Percentiles rank a stretch among this genome's conserved stretches.
Conservation (phyloP, 129 eudicot species). For the Apium graveolens region DNA sequence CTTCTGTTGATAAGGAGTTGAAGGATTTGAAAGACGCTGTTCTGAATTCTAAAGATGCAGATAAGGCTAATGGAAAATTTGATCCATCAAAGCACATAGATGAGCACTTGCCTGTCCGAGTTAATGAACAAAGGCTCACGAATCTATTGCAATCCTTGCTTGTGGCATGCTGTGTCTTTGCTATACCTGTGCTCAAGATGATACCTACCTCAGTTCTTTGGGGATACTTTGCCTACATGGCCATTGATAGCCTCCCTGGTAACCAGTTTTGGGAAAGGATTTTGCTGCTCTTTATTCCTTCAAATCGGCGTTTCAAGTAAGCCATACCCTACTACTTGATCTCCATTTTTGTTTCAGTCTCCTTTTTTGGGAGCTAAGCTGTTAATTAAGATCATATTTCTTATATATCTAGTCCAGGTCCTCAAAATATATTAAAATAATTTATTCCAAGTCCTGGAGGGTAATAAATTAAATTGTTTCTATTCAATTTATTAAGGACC, state of each 20-base stretch:
- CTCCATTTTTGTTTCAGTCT: not conserved
- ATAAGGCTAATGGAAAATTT: conserved; percentile 33
- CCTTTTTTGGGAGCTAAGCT: not conserved
- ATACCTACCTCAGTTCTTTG: conserved; percentile 72
- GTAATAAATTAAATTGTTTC: not conserved
- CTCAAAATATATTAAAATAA: not conserved
- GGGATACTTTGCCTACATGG: conserved; percentile 80
- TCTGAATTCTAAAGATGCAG: conserved; percentile 38
- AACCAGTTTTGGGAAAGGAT: conserved; percentile 72
- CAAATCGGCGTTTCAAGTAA: conserved; percentile 60
- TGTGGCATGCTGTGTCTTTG: conserved; percentile 47
- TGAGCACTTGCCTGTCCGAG: conserved; percentile 62
- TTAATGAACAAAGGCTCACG: conserved; percentile 68
- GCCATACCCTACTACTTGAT: not conserved
- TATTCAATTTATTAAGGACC: not conserved
- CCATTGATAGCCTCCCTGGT: conserved; percentile 76
- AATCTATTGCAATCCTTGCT: conserved; percentile 57
- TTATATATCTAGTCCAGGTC: not conserved
- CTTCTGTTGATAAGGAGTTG: conserved; percentile 41
- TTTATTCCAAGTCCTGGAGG: not conserved
- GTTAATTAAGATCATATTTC: not conserved
- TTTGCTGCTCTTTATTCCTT: conserved; percentile 54
- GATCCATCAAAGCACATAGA: conserved; percentile 66
- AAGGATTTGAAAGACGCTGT: conserved; percentile 55
- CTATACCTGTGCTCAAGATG: conserved; percentile 49